Evolutionary conservation across 306 rosid genomes (phyloP).

Genomic region (Trichosanthes cucumerina): DNA sequence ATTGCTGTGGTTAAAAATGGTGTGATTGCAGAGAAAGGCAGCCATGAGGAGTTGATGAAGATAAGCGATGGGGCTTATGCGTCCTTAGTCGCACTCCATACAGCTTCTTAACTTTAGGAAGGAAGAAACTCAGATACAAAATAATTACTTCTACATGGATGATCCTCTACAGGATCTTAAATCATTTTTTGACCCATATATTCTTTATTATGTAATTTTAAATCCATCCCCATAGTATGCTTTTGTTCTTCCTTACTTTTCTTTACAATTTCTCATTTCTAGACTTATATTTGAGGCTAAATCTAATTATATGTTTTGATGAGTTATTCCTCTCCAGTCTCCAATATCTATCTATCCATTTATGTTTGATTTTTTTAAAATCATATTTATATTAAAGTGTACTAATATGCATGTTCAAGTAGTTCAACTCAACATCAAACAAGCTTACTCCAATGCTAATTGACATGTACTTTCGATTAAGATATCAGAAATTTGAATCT

Average conservation of each 20-base stretch:
- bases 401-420: too few species aligned
- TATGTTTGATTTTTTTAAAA: too few species aligned
- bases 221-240: too few species aligned
- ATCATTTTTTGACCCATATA: too few species aligned
- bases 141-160: background rate
- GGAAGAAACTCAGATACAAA: background rate
- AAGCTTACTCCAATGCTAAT: too few species aligned
- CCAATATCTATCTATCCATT: background rate
- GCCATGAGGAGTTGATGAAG: conserved; percentile 59
- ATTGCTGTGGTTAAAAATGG: conserved; percentile 76
- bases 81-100: conserved; percentile 65
- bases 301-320: background rate
- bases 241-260: background rate
- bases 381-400: too few species aligned
- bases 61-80: conserved; percentile 59
- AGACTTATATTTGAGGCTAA: background rate
- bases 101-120: conserved; percentile 16
- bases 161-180: background rate
- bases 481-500: too few species aligned
- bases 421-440: too few species aligned
- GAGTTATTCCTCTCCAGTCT: background rate
- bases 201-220: too few species aligned
- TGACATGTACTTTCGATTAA: too few species aligned
- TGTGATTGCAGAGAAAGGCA: conserved; percentile 60
- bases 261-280: background rate